Evolutionary conservation across 2,329 filamentous ascomycete genomes (phyloP).

Genomic region (Verticillium nubilum): DNA sequence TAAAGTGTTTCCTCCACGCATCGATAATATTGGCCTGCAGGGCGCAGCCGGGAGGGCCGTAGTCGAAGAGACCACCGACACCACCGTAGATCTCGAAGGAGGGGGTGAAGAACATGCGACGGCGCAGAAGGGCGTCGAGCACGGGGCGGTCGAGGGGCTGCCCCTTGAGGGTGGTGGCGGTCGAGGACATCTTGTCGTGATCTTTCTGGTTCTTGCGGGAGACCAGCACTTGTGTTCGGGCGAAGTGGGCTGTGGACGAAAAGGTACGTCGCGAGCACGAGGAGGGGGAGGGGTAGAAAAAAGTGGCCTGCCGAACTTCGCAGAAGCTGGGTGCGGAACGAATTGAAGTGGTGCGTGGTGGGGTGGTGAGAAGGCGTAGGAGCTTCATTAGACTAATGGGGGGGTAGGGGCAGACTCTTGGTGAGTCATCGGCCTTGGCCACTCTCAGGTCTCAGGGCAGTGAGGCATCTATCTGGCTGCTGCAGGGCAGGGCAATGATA

Average conservation of each 20-base stretch:
- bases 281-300: slow-evolving; percentile 8
- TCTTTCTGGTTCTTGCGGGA: slow-evolving; percentile 7
- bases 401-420: slow-evolving; percentile 6
- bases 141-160: slow-evolving; percentile 78
- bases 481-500: background rate
- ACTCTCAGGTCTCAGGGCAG: background rate
- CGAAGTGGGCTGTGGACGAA: slow-evolving; percentile 6
- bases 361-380: slow-evolving; percentile 6
- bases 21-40: slow-evolving; percentile 86
- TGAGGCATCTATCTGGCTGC: background rate
- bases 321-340: slow-evolving; percentile 13
- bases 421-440: slow-evolving; percentile 11
- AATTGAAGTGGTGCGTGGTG: slow-evolving; percentile 12
- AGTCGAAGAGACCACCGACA: slow-evolving; percentile 86
- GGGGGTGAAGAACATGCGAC: slow-evolving; percentile 90
- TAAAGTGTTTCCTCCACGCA: slow-evolving; percentile 88
- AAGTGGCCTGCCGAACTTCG: slow-evolving; percentile 12
- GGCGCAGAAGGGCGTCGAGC: slow-evolving; percentile 80
- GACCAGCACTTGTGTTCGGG: slow-evolving; percentile 7
- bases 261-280: slow-evolving; percentile 10
- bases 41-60: slow-evolving; percentile 82
- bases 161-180: slow-evolving; percentile 75
- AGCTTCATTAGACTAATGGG: slow-evolving; percentile 12
- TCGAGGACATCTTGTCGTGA: slow-evolving; percentile 36
- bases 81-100: slow-evolving; percentile 95